phyloP scores from a whole-genome alignment of 441 rosid genomes.

The Erodium texanum region DNA sequence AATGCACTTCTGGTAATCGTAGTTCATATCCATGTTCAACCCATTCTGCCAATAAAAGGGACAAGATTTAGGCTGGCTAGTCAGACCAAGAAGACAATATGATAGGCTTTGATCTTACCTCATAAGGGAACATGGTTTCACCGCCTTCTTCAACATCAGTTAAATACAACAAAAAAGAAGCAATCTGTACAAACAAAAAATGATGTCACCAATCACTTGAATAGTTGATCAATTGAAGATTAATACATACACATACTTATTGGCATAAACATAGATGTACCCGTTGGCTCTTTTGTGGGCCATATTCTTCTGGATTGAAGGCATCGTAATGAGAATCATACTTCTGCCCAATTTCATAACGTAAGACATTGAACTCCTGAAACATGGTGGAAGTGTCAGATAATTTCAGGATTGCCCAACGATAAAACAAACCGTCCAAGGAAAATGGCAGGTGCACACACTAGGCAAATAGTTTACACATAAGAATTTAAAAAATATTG shows the following conservation, averaged over 20 bases:
- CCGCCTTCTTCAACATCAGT: constrained; percentile 61
- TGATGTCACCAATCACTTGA: not conserved
- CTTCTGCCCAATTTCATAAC: constrained; percentile 49
- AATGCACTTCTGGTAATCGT: constrained; percentile 35
- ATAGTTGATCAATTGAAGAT: not conserved
- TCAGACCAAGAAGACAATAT: not conserved
- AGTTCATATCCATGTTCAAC: constrained; percentile 27
- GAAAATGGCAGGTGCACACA: not conserved
- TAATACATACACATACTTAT: not conserved
- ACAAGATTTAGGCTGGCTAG: not conserved
- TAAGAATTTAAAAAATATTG: not conserved
- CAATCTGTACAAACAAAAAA: constrained; percentile 28
- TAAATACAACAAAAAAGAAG: constrained; percentile 55
- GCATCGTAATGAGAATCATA: constrained; percentile 52
- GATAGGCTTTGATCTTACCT: constrained; percentile 28
- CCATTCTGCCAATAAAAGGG: constrained; percentile 8
- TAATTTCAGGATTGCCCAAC: constrained; percentile 29
- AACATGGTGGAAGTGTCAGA: constrained; percentile 29
- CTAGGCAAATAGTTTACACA: not conserved
- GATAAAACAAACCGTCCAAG: constrained; percentile 26
- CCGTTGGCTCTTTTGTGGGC: constrained; percentile 48
- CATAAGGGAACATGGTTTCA: constrained; percentile 58
- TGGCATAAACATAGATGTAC: constrained; percentile 19
- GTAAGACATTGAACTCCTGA: constrained; percentile 63
- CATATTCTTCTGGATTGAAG: constrained; percentile 42